Percentiles rank a stretch among this genome's conserved stretches.
phyloP scores from a whole-genome alignment of 2,329 filamentous ascomycete species.

The Cladobotryum mycophilum region DNA sequence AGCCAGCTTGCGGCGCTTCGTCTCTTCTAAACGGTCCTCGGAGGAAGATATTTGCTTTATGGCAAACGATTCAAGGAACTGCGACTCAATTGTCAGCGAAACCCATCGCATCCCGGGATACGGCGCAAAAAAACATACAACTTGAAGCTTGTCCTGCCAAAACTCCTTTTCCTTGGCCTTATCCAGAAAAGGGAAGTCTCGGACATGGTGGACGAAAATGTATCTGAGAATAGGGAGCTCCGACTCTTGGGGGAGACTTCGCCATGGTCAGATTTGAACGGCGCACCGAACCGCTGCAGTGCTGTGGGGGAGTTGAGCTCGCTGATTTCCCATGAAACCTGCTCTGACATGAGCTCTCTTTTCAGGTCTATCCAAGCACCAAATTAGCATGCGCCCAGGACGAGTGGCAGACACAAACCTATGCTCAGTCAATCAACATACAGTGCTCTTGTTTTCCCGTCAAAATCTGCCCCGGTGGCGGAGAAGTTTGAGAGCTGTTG shows the following conservation, averaged over 20 bases:
- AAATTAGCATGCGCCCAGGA: too few species aligned
- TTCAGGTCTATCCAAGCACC: constrained; percentile 65
- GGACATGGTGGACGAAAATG: constrained; percentile 96
- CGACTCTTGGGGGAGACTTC: constrained; percentile 92
- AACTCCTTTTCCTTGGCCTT: constrained; percentile 98
- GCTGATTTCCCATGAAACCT: constrained; percentile 83
- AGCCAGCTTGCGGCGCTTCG: constrained; percentile 87
- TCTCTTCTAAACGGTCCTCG: constrained; percentile 92
- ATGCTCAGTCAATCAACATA: constrained; percentile 37
- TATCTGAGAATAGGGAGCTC: constrained; percentile 90
- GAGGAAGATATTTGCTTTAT: constrained; percentile 96
- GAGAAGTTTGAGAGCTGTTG: constrained; percentile 22
- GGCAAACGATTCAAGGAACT: constrained; percentile 96
- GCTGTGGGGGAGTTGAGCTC: constrained; percentile 95
- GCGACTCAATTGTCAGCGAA: background rate
- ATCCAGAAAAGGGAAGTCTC: constrained; percentile 96
- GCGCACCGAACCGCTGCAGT: constrained; percentile 88
- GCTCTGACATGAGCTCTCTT: constrained; percentile 83
- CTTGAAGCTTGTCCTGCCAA: constrained; percentile 96
- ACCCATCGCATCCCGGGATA: background rate
- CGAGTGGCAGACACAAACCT: too few species aligned
- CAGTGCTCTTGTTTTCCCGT: constrained; percentile 98
- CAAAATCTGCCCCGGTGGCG: constrained; percentile 47
- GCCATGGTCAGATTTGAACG: constrained; percentile 86
- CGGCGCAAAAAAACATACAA: constrained; percentile 51